Base-by-base conservation (phyloP, 164 flowering plant genomes). In the Tinospora cordifolia region DNA sequence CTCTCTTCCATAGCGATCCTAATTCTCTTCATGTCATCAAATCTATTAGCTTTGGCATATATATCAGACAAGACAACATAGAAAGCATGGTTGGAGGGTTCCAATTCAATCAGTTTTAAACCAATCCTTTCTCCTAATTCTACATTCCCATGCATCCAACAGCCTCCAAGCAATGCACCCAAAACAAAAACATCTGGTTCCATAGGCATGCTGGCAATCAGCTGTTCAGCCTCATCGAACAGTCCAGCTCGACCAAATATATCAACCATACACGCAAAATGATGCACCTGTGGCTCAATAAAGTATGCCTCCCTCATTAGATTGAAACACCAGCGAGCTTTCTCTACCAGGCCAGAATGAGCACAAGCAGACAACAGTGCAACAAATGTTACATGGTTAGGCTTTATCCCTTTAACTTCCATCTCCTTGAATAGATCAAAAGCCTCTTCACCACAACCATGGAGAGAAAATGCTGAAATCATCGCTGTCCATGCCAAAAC, bases 131-230 rank as follows among this genome's bases (percentile, higher is more conserved):
- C 91, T 70, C 92, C 92, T 67, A 89, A 49, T 67, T 88, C 82
- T 3, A 82, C 74, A 70, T 91, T 85, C 47, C 85, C 87, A 84
- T 89, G 94, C 84, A 87, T 80, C 77, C 84, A 85, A 75, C 95
- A 91, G 22, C 87, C 90, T 30, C 93, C 93, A 36, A 89, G 88
- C 63, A 91, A 68, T 66, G 97, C 91, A 47, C 94, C 97, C 91
- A 90, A 91, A 63, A 89, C 89, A 80, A 75, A 89, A 63, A 76
- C 89, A 83, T 91, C 97, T 25, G 97, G 90, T 72, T 84, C 82
- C 87, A 91, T 78, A 15, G 89, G 87, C 97, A 89, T 91, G 73
- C 68, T 79, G 62, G 74, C 66, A 21, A 90, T 84, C 26, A 90
- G 81, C 70, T 27, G 62, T 75, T 85, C 84, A 0, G 89, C 95